These are phyloP conservation scores for Cercospora zeae-maydis DNA, from an alignment of 2,329 filamentous ascomycete genomes.

Conservation along the genomic window DNA sequence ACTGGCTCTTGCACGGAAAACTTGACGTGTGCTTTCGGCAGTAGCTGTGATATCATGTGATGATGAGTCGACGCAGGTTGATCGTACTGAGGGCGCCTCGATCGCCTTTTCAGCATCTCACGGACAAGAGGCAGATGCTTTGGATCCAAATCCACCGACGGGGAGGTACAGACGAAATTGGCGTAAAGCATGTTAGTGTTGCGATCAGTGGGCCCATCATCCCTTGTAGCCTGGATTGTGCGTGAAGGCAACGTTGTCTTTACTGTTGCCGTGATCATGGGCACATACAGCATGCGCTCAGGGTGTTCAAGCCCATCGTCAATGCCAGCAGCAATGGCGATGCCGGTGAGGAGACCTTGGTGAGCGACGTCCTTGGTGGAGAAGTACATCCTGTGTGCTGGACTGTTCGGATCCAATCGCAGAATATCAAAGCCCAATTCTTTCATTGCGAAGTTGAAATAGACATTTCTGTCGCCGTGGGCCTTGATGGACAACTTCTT, in stretches of 20 bases:
- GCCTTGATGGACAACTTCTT: conserved; percentile 70
- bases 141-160: conserved; percentile 87
- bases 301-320: conserved; percentile 85
- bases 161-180: conserved; percentile 93
- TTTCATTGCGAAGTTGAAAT: conserved; percentile 88
- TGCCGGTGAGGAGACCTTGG: conserved; percentile 84
- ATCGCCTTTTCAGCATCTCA: conserved; percentile 60
- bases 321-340: conserved; percentile 87
- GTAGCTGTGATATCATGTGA: conserved; percentile 76
- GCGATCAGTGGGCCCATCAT: conserved; percentile 68
- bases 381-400: conserved; percentile 98
- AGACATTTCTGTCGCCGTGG: conserved; percentile 65
- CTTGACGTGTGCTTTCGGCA: conserved; percentile 92
- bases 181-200: conserved; percentile 96
- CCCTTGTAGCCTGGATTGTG: conserved; percentile 74
- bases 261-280: conserved; percentile 94
- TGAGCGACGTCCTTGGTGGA: conserved; percentile 88
- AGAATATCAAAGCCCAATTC: conserved; percentile 92
- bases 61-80: conserved; percentile 40
- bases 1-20: conserved; percentile 97
- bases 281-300: conserved; percentile 85
- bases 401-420: conserved; percentile 84
- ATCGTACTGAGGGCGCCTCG: conserved; percentile 7
- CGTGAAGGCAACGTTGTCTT: conserved; percentile 94
- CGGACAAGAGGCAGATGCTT: conserved; percentile 84